phyloP scores from a whole-genome alignment of 495 filamentous ascomycete species.

The Cetradonia linearis region DNA sequence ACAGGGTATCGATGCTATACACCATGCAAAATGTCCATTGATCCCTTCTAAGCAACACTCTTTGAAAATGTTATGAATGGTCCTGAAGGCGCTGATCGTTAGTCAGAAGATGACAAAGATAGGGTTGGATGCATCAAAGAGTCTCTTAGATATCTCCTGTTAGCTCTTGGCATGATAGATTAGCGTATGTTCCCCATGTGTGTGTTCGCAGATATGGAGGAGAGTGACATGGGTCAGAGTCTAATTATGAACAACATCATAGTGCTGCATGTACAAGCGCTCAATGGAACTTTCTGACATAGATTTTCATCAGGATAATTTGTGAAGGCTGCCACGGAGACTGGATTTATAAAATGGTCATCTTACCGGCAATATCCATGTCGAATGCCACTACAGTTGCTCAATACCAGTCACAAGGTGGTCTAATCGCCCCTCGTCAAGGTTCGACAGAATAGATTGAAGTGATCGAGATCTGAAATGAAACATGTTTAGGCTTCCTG shows the following conservation, averaged over 20 bases:
- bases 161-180: background rate
- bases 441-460: background rate
- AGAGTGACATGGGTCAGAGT: slow-evolving; percentile 11
- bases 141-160: background rate
- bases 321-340: background rate
- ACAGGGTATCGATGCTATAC: background rate
- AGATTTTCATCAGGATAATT: slow-evolving; percentile 17
- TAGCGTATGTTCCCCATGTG: background rate
- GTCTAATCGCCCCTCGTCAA: slow-evolving; percentile 15
- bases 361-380: background rate
- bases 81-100: background rate
- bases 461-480: slow-evolving; percentile 20
- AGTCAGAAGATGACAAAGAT: background rate
- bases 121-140: no score
- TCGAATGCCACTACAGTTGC: slow-evolving; percentile 17
- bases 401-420: slow-evolving; percentile 22
- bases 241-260: slow-evolving; percentile 21
- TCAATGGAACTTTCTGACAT: slow-evolving; percentile 19
- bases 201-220: background rate
- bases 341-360: background rate
- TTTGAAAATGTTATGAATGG: background rate
- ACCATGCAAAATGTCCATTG: background rate
- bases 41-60: background rate
- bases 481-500: background rate
- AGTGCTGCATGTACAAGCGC: slow-evolving; percentile 12